Evolutionary conservation across 139 green algal genomes (phyloP).

Genomic region (Eudorina sp.): DNA sequence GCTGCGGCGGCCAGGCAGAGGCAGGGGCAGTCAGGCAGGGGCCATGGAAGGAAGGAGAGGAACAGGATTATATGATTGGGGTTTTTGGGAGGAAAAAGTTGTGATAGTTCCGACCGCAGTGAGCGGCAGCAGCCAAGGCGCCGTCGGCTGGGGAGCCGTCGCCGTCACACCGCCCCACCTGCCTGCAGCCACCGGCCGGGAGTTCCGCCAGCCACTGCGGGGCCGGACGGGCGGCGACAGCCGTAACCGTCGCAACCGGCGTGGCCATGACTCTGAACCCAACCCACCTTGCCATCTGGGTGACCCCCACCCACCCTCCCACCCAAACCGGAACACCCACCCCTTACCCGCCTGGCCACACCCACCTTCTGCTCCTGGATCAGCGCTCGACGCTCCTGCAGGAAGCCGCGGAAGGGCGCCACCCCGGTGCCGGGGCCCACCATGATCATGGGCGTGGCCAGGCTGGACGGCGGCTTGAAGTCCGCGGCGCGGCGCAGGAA

Average conservation of each 20-base stretch:
- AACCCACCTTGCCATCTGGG: neutral
- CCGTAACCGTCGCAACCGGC: too few species aligned
- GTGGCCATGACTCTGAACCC: too few species aligned
- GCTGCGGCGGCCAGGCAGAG: neutral
- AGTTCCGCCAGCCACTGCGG: too few species aligned
- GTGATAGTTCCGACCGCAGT: too few species aligned
- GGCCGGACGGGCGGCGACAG: too few species aligned
- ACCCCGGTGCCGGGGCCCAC: conserved; percentile 93
- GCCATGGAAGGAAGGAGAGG: neutral
- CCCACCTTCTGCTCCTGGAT: conserved; percentile 30
- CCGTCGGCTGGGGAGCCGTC: too few species aligned
- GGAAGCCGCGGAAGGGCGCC: conserved; percentile 89
- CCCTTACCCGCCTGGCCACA: neutral
- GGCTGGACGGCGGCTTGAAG: conserved; percentile 37
- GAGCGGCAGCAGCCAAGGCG: too few species aligned
- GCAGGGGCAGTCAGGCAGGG: neutral
- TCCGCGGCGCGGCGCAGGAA: conserved; percentile 56
- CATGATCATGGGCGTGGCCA: conserved; percentile 85
- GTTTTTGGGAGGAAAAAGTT: too few species aligned
- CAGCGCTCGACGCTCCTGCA: conserved; percentile 71
- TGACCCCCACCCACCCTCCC: neutral
- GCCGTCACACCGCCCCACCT: too few species aligned
- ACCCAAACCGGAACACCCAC: neutral
- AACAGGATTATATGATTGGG: too few species aligned
- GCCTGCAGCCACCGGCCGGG: too few species aligned